Percentiles rank a stretch among this genome's conserved stretches.
phyloP scores from a whole-genome alignment of 163 green algal genomes.

The Volvox carteri region DNA sequence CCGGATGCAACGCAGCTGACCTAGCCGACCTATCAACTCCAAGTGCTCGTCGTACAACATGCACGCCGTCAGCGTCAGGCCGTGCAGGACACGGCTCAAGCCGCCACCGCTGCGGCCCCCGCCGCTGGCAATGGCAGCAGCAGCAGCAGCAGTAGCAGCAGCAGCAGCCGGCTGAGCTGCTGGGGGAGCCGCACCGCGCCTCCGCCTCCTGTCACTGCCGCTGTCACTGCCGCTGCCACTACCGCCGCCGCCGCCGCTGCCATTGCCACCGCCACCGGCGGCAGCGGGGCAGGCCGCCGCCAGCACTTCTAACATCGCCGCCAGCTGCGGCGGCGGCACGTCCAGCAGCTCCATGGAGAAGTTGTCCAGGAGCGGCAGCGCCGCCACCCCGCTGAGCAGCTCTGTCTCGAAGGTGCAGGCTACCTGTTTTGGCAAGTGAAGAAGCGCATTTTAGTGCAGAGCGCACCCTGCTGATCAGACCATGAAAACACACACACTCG shows the following conservation, averaged over 20 bases:
- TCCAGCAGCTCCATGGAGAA: constrained; percentile 49
- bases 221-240: background rate
- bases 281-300: background rate
- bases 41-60: constrained; percentile 49
- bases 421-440: no score
- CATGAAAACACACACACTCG: no score
- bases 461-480: no score
- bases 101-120: background rate
- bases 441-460: no score
- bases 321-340: constrained; percentile 34
- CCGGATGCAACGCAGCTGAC: background rate
- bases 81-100: background rate
- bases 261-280: no score
- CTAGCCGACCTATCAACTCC: constrained; percentile 18
- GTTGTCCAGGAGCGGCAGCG: constrained; percentile 6
- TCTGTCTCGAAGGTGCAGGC: constrained; percentile 39
- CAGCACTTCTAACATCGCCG: constrained; percentile 16
- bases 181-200: no score
- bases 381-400: constrained; percentile 23
- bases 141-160: no score
- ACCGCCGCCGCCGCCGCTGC: background rate
- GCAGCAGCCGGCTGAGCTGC: no score
- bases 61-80: constrained; percentile 39
- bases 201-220: no score
- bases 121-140: background rate